Evolutionary conservation across 495 filamentous ascomycete genomes (phyloP), one percentile per base, ranked within the genome.

Genomic region (Lichina pygmaea): DNA sequence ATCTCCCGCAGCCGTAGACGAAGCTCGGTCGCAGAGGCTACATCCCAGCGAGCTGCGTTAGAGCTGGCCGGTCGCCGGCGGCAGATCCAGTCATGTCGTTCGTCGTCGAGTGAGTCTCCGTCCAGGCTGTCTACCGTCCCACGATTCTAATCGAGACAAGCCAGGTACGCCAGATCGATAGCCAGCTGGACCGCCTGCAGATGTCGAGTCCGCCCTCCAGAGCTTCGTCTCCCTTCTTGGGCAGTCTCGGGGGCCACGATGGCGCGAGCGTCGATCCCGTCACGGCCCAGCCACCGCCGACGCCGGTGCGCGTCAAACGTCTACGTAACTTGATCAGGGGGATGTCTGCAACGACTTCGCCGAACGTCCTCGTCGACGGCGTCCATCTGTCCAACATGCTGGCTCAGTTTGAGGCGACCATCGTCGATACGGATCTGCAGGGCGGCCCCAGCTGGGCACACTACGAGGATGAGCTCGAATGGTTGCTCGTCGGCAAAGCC

Each of bases 401-500:
- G 46, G 74, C 77, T 3, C 62, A 61, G 38, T 60, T 57, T 40
- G 55, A 52, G 24, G 24, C 24, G 24, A 24, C 24, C 24, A 24
- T 24, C 24, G 24, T 24, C 24, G 24, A 24, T 24, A 24, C 24
- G 24, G 24, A 24, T 4, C 24, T 24, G 24, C 24, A 24, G 24
- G 24, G 24, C 24, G 24, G 24, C 24, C 1, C 24, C 24, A 24
- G 24, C 24, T 24, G 24, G 24, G 41, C 51, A 3, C 47, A 62
- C 16, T 73, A 77, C 54, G 74, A 80, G 53, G 60, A 66, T 33
- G 80, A 94, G 48, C 63, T 92, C 46, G 75, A 89, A 58, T 95
- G 89, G 89, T 58, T 93, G 24, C 60, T 93, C 17, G 67, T 83
- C 8, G 76, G 75, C 53, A 97, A 94, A 57, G 85, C 84, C 3